Evolutionary conservation across 257 asterid species (phyloP), one percentile per base, ranked within the genome.

Genomic region (Verbascum thapsus): DNA sequence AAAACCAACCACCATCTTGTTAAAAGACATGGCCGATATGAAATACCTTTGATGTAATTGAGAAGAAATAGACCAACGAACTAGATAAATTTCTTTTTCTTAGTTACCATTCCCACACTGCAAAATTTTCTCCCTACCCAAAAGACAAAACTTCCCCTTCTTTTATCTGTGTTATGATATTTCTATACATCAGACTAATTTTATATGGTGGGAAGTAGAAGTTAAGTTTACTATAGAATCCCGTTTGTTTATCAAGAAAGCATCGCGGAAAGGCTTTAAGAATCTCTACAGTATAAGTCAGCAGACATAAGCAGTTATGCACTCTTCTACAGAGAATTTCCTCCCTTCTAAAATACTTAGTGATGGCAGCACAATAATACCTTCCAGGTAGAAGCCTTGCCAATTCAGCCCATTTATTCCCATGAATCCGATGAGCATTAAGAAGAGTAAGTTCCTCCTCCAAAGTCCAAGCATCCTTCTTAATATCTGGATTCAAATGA

Each of bases 341-440:
- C n/a, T n/a, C n/a, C n/a, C n/a, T n/a, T n/a, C n/a, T n/a, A n/a
- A n/a, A n/a, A n/a, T n/a, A n/a, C n/a, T n/a, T n/a, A n/a, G n/a
- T n/a, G n/a, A n/a, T n/a, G 22, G 44, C 66, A 61, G 57, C 50
- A 61, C 20, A 66, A 72, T 35, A 20, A 45, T 90, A 90, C 99
- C 99, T 85, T 74, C 99, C 99, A 20, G 99, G 97, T 47, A 94
- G 77, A 70, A 87, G 91, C 85, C 83, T 94, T 45, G 99, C 99
- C 61, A 94, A 78, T 80, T 94, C 99, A 73, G 99, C 97, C 99
- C 99, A 94, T 79, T 94, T 94, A 69, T 94, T 94, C 72, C 99
- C 97, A 76, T 90, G 78, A 38, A 78, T 48, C 34, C 88, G 79
- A 70, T 94, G 99, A 67, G 96, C 97, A 74, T 81, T 76, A 70